phyloP scores from a whole-genome alignment of 202 grass and related monocot genomes.

The Panicum hallii region DNA sequence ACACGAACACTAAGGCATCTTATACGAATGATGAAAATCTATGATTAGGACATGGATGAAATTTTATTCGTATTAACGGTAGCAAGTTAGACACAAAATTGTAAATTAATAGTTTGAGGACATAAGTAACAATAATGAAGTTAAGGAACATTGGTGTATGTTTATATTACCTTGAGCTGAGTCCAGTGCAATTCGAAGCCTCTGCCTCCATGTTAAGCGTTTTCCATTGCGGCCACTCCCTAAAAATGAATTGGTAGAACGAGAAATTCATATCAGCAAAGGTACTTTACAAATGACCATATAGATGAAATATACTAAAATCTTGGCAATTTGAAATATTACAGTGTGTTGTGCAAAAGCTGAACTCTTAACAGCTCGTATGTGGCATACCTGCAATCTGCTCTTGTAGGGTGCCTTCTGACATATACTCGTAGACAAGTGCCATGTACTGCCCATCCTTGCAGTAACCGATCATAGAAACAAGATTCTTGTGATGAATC shows the following conservation, averaged over 20 bases:
- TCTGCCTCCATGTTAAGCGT: slow-evolving; percentile 54
- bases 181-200: slow-evolving; percentile 57
- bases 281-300: not conserved
- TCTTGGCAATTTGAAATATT: not conserved
- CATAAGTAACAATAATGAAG: not conserved
- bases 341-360: not conserved
- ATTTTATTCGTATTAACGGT: too few species aligned
- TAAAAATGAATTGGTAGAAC: not conserved
- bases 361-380: not conserved
- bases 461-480: slow-evolving; percentile 65
- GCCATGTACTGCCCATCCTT: slow-evolving; percentile 53
- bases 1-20: not conserved
- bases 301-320: not conserved
- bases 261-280: not conserved
- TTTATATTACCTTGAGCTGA: slow-evolving; percentile 60
- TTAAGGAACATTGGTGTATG: not conserved
- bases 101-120: not conserved
- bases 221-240: not conserved
- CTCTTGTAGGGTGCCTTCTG: slow-evolving; percentile 57
- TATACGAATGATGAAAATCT: not conserved
- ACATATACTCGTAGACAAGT: slow-evolving; percentile 73
- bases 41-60: not conserved
- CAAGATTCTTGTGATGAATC: slow-evolving; percentile 67
- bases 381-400: slow-evolving; percentile 49
- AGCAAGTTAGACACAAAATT: too few species aligned